Conservation (phyloP, 1,284 basidiomycete genomes). For the Fomitiporia mediterranea region DNA sequence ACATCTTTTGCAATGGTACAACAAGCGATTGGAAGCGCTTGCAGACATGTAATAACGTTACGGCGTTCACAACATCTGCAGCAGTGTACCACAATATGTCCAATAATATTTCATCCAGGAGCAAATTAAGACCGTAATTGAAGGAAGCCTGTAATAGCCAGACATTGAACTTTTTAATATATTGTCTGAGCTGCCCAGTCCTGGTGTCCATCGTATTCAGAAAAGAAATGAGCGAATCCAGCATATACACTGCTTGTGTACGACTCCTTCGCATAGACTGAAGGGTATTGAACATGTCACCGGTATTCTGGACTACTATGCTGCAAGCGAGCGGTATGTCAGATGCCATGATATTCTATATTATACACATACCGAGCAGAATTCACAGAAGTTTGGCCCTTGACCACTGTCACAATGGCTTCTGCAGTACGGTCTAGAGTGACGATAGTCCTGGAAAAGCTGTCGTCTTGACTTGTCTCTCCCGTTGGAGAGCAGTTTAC, state of each 20-base stretch:
- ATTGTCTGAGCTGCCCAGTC: neutral
- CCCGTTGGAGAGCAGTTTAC: no score
- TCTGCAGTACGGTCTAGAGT: no score
- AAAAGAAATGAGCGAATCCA: neutral
- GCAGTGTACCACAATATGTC: neutral
- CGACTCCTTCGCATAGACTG: neutral
- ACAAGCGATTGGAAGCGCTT: neutral
- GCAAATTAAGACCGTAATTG: neutral
- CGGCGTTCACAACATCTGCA: neutral
- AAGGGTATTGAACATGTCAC: no score
- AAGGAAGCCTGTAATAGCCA: neutral
- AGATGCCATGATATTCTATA: no score
- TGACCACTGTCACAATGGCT: no score
- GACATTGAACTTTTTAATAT: neutral
- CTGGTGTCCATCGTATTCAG: neutral
- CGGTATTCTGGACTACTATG: no score
- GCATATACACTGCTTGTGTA: neutral
- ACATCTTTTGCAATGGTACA: neutral
- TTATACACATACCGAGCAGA: no score
- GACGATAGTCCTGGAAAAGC: no score
- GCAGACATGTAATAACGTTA: neutral
- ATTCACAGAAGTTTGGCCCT: no score
- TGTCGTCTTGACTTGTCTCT: no score
- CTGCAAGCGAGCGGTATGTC: no score
- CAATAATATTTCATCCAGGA: neutral